Percentiles rank a stretch among this genome's conserved stretches.
These are phyloP conservation scores for Flaveria brownii DNA, from an alignment of 129 eudicot genomes.

Conservation along the genomic window DNA sequence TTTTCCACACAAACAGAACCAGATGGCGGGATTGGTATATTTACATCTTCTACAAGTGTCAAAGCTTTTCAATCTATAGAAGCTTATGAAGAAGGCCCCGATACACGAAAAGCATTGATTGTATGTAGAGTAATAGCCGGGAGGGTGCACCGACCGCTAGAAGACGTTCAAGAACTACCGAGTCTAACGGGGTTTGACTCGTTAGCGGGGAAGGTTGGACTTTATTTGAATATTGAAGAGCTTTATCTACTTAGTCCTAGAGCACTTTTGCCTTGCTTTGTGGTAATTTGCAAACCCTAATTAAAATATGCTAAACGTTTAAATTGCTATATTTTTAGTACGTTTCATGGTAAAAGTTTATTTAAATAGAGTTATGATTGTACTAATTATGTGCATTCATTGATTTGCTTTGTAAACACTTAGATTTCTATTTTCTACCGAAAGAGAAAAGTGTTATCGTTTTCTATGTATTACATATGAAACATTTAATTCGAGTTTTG, in stretches of 20 bases:
- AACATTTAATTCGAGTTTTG: neutral
- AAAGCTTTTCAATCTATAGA: conserved; percentile 72
- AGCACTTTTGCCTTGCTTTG: conserved; percentile 90
- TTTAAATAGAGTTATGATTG: conserved; percentile 14
- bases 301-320: neutral
- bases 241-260: conserved; percentile 79
- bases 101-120: conserved; percentile 67
- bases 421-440: neutral
- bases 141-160: conserved; percentile 84
- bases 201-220: conserved; percentile 87
- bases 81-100: conserved; percentile 32
- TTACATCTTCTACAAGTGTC: conserved; percentile 81
- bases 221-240: conserved; percentile 80
- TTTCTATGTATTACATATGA: neutral
- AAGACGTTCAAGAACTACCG: conserved; percentile 67
- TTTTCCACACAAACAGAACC: conserved; percentile 62
- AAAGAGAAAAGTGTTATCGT: neutral
- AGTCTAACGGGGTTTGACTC: conserved; percentile 89
- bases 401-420: neutral
- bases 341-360: neutral
- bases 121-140: conserved; percentile 94
- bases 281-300: conserved; percentile 86
- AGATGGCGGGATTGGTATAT: conserved; percentile 68
- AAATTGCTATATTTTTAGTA: conserved; percentile 11
- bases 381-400: neutral